Conservation (phyloP, 176 grass and related monocot species). For the Musa acuminata region DNA sequence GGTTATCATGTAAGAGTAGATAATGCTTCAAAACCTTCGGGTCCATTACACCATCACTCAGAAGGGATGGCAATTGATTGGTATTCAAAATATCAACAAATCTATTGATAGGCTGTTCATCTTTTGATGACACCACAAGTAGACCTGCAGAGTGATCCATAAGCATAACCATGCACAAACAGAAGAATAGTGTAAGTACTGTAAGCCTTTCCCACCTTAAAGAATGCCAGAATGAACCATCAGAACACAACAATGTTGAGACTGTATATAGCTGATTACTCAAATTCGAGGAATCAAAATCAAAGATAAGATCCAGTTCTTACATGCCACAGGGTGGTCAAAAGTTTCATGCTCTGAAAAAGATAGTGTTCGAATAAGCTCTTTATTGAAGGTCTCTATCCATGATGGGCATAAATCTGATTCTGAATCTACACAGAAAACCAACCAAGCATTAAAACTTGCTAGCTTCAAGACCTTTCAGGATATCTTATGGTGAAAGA, state of each 20-base stretch:
- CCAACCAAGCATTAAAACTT: neutral
- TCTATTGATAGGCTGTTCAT: constrained; percentile 75
- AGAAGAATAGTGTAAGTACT: neutral
- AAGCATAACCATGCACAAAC: constrained; percentile 1
- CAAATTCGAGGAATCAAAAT: constrained; percentile 22
- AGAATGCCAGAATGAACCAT: neutral
- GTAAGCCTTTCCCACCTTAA: neutral
- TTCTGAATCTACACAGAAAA: constrained; percentile 55
- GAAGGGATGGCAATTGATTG: constrained; percentile 74
- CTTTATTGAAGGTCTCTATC: constrained; percentile 93
- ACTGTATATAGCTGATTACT: neutral
- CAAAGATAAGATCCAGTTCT: constrained; percentile 32
- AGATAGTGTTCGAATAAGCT: constrained; percentile 59
- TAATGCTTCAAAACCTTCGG: constrained; percentile 95
- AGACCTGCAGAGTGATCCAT: constrained; percentile 41
- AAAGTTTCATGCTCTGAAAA: constrained; percentile 97
- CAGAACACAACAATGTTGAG: neutral
- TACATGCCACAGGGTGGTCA: constrained; percentile 97
- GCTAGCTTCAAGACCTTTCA: neutral
- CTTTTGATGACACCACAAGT: constrained; percentile 90
- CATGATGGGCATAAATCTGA: constrained; percentile 72
- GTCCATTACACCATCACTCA: constrained; percentile 94
- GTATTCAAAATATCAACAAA: constrained; percentile 85
- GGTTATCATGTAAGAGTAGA: constrained; percentile 85
- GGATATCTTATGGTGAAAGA: neutral